Conservation (phyloP, 2,329 filamentous ascomycete species). For the Chrysoporthe cubensis region DNA sequence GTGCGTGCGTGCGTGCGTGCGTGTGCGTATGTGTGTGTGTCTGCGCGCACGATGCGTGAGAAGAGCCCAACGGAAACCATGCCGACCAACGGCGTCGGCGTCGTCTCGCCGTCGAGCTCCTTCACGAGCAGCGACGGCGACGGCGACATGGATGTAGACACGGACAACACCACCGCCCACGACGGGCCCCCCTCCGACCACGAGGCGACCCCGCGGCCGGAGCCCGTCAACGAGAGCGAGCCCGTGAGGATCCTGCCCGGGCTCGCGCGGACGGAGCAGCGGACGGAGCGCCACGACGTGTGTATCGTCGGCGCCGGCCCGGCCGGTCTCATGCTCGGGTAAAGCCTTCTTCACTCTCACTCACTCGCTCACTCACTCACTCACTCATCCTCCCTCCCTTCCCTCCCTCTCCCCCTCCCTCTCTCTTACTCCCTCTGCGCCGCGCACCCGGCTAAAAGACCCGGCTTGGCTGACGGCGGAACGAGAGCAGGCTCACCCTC, state of each 20-base stretch:
- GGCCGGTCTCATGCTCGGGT: slow-evolving; percentile 59
- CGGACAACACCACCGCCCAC: slow-evolving; percentile 20
- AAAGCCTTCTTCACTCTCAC: slow-evolving; percentile 28
- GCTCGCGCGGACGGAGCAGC: slow-evolving; percentile 51
- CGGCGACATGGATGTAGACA: slow-evolving; percentile 27
- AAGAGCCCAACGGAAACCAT: background rate
- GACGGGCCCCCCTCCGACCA: slow-evolving; percentile 12
- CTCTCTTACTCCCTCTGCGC: too few species aligned
- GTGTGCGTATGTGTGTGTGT: too few species aligned
- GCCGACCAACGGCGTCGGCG: background rate
- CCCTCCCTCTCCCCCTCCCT: too few species aligned
- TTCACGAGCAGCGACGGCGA: slow-evolving; percentile 25
- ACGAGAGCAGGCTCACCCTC: slow-evolving; percentile 23
- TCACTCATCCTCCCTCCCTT: background rate
- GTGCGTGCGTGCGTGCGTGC: too few species aligned
- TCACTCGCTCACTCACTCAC: background rate
- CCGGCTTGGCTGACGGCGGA: too few species aligned
- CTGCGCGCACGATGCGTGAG: too few species aligned
- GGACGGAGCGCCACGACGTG: slow-evolving; percentile 44
- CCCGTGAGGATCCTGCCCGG: slow-evolving; percentile 32
- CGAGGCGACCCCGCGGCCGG: slow-evolving; percentile 21
- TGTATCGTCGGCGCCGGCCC: slow-evolving; percentile 60
- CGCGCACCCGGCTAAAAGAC: too few species aligned
- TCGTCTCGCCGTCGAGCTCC: slow-evolving; percentile 17
- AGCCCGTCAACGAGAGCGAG: slow-evolving; percentile 26